These are phyloP conservation scores for Penicillium griseofulvum DNA, from an alignment of 2,329 filamentous ascomycete genomes.

Conservation along the genomic window DNA sequence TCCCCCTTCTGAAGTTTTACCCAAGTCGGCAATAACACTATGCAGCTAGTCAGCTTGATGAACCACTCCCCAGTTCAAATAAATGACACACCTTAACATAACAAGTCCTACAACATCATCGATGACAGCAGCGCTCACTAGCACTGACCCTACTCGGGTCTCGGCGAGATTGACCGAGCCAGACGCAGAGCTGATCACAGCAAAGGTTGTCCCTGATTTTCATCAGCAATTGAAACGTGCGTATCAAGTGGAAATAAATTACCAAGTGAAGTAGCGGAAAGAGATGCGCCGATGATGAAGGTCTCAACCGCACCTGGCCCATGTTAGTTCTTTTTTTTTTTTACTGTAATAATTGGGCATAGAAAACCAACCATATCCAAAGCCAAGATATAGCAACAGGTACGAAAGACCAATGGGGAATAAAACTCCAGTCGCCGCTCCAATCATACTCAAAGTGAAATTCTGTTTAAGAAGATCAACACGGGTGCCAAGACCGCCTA, in stretches of 20 bases:
- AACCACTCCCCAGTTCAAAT: neutral
- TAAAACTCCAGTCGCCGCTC: slow-evolving; percentile 47
- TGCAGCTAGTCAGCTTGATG: neutral
- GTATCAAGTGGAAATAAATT: neutral
- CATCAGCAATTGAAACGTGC: neutral
- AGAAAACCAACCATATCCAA: slow-evolving; percentile 37
- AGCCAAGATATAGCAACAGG: slow-evolving; percentile 45
- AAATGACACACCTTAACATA: slow-evolving; percentile 25
- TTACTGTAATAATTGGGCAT: neutral
- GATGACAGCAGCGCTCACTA: slow-evolving; percentile 49
- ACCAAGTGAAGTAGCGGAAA: slow-evolving; percentile 34
- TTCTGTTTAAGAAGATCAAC: slow-evolving; percentile 49
- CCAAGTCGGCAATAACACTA: slow-evolving; percentile 36
- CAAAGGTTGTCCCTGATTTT: slow-evolving; percentile 28
- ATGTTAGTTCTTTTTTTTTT: slow-evolving; percentile 5
- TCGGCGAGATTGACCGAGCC: slow-evolving; percentile 42
- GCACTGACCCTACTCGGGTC: slow-evolving; percentile 45
- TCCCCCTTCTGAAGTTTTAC: slow-evolving; percentile 16
- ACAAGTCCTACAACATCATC: slow-evolving; percentile 49
- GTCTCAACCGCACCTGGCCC: slow-evolving; percentile 30
- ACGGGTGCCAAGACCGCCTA: slow-evolving; percentile 48
- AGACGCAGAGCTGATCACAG: slow-evolving; percentile 30
- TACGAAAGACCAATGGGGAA: slow-evolving; percentile 49
- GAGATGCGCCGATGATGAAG: slow-evolving; percentile 31
- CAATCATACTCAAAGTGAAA: slow-evolving; percentile 43